Base-by-base conservation (phyloP, 768 basidiomycete genomes). In the Suillus placidus region DNA sequence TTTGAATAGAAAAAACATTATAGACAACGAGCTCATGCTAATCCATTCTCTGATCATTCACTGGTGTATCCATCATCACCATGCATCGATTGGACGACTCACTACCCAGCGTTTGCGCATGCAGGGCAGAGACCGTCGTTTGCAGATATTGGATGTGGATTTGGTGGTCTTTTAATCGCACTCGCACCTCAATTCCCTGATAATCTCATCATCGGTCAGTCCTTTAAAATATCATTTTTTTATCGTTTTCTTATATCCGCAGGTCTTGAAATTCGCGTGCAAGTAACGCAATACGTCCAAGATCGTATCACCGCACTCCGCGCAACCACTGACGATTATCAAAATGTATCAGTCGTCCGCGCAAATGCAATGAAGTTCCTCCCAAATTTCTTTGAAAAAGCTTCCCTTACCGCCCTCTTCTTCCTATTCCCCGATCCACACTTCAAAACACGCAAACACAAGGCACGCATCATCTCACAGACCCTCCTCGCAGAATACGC, bases 391-490 rank as follows among this genome's bases (percentile, higher is more conserved):
- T 97, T 99, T 77, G 74, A 84, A 30, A 95, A 96, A 74, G 89
- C 89, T 64, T 97, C 97, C 68, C 83, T 99, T 43, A 90, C 92
- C 23, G 89, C 97, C 57, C 83, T 99, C 60, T 99, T 99, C 81
- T 99, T 99, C 82, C 86, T 99, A 65, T 99, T 99, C 79, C 97
- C 97, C 49, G 97, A 99, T 78, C 97, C 97, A 0, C 97, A 99
- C 77, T 99, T 99, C 86, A 99, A 99, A 77, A 84, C 87, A 10
- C 89, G 96, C 71, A 99, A 99, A 78, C 97, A 99, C 83, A 99
- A 99, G 81, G 97, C 97, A 2, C 90, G 97, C 73, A 99, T 99
- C 75, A 96, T 99, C 74, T 97, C 96, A 61, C 93, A 95, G 7
- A 96, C 97, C n/a, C 85, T 99, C 37, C 85, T 99, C 23, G 95